Percentiles rank a stretch among this genome's conserved stretches.
These are phyloP conservation scores for Fagopyrum homotropicum DNA, from an alignment of 148 eudicot species.

Conservation along the genomic window DNA sequence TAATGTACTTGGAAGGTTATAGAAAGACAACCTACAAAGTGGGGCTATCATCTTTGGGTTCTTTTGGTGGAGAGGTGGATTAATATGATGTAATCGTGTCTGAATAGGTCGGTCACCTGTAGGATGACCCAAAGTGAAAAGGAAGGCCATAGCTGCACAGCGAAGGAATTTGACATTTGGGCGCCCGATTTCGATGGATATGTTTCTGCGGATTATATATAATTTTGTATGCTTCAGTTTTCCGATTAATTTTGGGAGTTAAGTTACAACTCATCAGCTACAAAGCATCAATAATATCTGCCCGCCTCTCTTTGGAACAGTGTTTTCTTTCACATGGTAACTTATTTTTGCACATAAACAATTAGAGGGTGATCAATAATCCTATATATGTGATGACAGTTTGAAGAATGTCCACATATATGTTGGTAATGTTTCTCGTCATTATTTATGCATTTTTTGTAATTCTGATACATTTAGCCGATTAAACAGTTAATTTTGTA, in stretches of 20 bases:
- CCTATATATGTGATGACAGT: background rate
- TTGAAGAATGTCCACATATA: background rate
- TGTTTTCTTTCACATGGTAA: too few relatives aligned
- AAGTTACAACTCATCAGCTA: too few relatives aligned
- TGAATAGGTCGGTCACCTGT: too few relatives aligned
- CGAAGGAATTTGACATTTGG: background rate
- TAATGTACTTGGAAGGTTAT: too few relatives aligned
- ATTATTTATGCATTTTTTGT: background rate
- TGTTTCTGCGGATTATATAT: background rate
- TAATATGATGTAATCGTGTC: too few relatives aligned
- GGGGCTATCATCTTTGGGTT: background rate
- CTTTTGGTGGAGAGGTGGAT: background rate
- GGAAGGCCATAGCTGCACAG: background rate
- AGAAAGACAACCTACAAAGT: too few relatives aligned
- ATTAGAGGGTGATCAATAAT: too few relatives aligned
- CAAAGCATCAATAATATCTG: too few relatives aligned
- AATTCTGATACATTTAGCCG: background rate
- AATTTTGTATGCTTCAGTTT: background rate
- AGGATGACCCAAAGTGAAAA: too few relatives aligned
- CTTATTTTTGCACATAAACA: too few relatives aligned
- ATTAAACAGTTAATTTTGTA: background rate
- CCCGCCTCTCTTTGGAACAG: too few relatives aligned
- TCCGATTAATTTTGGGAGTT: background rate
- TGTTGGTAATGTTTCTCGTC: too few relatives aligned
- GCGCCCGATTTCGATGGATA: background rate